Evolutionary conservation across 2,329 filamentous ascomycete species (phyloP).

Genomic region (Metarhizium anisopliae): DNA sequence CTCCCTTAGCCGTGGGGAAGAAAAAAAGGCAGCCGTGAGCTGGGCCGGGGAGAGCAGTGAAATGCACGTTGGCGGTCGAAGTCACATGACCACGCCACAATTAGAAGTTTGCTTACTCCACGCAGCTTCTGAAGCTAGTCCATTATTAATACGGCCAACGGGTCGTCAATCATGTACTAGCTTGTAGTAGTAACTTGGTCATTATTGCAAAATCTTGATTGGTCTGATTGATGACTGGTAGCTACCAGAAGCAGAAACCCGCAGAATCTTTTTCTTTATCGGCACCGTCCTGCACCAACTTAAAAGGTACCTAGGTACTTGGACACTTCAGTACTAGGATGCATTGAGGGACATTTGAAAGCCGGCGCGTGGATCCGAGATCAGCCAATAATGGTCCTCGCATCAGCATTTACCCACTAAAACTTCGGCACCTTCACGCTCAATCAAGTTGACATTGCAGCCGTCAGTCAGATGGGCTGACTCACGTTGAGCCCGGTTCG

Average conservation of each 20-base stretch:
- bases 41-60: slow-evolving; percentile 56
- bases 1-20: slow-evolving; percentile 17
- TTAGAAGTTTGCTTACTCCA: too few relatives aligned
- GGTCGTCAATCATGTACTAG: too few relatives aligned
- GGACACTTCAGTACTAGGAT: too few relatives aligned
- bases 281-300: too few relatives aligned
- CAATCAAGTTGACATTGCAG: background rate
- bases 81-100: background rate
- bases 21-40: slow-evolving; percentile 34
- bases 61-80: slow-evolving; percentile 57
- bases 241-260: too few relatives aligned
- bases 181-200: too few relatives aligned
- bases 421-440: background rate
- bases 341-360: too few relatives aligned
- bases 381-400: slow-evolving; percentile 6
- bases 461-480: slow-evolving; percentile 1
- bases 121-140: too few relatives aligned
- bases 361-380: slow-evolving; percentile 1
- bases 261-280: too few relatives aligned
- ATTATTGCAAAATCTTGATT: too few relatives aligned
- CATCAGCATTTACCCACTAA: background rate
- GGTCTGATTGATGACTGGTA: too few relatives aligned
- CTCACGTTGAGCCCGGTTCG: background rate
- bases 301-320: background rate
- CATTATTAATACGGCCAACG: too few relatives aligned